Percentiles rank a stretch among this genome's conserved stretches.
phyloP scores from a whole-genome alignment of 805 yeast species.

The Lipomyces kockii region DNA sequence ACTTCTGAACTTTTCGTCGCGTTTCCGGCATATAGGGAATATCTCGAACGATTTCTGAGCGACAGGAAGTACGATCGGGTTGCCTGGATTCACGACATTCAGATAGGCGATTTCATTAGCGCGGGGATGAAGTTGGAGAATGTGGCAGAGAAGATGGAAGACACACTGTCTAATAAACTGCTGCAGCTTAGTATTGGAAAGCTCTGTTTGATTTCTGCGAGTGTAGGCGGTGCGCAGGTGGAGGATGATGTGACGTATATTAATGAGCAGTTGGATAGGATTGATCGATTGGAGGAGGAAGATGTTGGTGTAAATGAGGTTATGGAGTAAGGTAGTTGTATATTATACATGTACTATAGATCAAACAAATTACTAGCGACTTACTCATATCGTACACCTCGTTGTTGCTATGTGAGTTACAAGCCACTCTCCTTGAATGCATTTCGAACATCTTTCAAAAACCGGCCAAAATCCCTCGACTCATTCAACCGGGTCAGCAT shows the following conservation, averaged over 20 bases:
- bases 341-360: background rate
- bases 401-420: background rate
- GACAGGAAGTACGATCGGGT: conserved; percentile 49
- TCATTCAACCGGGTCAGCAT: conserved; percentile 38
- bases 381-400: background rate
- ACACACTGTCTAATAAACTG: conserved; percentile 54
- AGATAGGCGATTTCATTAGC: conserved; percentile 53
- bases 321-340: background rate
- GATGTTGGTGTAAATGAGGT: background rate
- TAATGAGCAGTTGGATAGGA: conserved; percentile 5
- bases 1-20: conserved; percentile 59
- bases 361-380: background rate
- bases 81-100: conserved; percentile 73
- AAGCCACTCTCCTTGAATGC: conserved; percentile 37
- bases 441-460: conserved; percentile 41
- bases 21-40: conserved; percentile 58
- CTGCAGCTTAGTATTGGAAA: conserved; percentile 74
- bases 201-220: conserved; percentile 58
- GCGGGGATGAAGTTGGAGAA: conserved; percentile 57
- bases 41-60: conserved; percentile 58
- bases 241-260: conserved; percentile 4
- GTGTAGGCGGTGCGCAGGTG: conserved; percentile 11
- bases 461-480: conserved; percentile 39
- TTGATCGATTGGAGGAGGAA: background rate
- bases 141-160: conserved; percentile 51